Conservation (phyloP, 768 basidiomycete species). For the Paxillus ammoniavirescens region DNA sequence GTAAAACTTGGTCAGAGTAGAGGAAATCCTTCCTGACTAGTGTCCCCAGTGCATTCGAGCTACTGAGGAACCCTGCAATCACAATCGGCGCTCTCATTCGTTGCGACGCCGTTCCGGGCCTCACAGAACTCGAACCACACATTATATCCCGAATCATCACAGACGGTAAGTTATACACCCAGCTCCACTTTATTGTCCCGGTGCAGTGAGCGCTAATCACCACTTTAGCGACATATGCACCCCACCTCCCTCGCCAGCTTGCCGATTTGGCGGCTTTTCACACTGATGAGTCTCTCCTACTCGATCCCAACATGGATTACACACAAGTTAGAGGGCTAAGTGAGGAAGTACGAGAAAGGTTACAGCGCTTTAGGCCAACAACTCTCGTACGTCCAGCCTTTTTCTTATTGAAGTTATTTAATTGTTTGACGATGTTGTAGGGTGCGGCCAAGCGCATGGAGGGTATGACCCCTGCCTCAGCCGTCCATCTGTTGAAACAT, state of each 20-base stretch:
- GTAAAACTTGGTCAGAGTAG: conserved; percentile 20
- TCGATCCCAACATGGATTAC: conserved; percentile 76
- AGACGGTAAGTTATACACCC: conserved; percentile 52
- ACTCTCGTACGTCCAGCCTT: conserved; percentile 52
- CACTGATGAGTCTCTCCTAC: conserved; percentile 68
- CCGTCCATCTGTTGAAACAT: conserved; percentile 67
- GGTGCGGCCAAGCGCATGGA: conserved; percentile 94
- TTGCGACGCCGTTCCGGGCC: conserved; percentile 40
- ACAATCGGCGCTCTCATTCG: conserved; percentile 39
- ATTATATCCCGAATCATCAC: conserved; percentile 63
- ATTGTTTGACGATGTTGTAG: conserved; percentile 35
- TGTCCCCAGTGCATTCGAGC: conserved; percentile 63
- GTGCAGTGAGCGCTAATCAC: neutral
- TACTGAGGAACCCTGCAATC: conserved; percentile 61
- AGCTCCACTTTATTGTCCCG: neutral
- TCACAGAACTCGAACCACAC: conserved; percentile 48
- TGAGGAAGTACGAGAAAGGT: conserved; percentile 67
- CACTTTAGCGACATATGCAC: conserved; percentile 55
- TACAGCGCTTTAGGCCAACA: conserved; percentile 58
- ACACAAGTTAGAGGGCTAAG: conserved; percentile 63
- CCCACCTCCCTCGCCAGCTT: conserved; percentile 67
- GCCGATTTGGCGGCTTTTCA: conserved; percentile 74
- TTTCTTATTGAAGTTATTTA: neutral
- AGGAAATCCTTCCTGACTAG: neutral
- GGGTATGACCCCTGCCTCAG: conserved; percentile 82